Evolutionary conservation across 441 rosid species (phyloP), one percentile per base, ranked within the genome.

Genomic region (Corymbia citriodora): DNA sequence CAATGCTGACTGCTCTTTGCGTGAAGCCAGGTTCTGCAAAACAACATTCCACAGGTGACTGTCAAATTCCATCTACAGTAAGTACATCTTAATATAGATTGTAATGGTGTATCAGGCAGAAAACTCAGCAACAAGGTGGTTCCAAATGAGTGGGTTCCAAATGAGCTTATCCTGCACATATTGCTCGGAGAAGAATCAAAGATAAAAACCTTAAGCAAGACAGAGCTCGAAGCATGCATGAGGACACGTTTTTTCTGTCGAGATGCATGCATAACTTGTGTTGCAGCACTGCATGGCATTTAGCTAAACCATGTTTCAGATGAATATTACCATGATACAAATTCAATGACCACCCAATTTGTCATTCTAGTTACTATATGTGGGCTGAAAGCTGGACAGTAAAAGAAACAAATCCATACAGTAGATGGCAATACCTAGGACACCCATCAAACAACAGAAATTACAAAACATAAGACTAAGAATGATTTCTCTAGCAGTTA

Each of bases 1-100:
- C 29, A 98, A 96, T 9, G 99, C 99, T 87, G 99, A 96, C 92
- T 96, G 99, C 94, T 98, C 99, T 91, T 97, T 96, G 55, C 99
- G 95, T 13, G 94, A 96, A 92, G 99, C 99, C 14, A 96, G 93
- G 87, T 95, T 96, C 99, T 98, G 93, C 81, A 53, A 70, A 91
- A 65, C 11, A 70, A 59, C 18, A 89, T 27, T 36, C 61, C 70
- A 89, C 85, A 27, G 29, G 55, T 55, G 27, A 59, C 9, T 88
- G 89, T 19, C 89, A 8, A 70, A 68, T 61, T 82, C 55, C 48
- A 88, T 83, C 55, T 23, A 53, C 49, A 83, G 11, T 21, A 89
- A 55, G 53, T 45, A 79, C 85, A 79, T 79, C 85, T 79, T 45
- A 79, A 79, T 45, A 79, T 79, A 40, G 85, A 79, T 79, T 23